Evolutionary conservation across 106 monocot species (phyloP), one percentile per base, ranked within the genome.

Genomic region (Dioscorea alata): DNA sequence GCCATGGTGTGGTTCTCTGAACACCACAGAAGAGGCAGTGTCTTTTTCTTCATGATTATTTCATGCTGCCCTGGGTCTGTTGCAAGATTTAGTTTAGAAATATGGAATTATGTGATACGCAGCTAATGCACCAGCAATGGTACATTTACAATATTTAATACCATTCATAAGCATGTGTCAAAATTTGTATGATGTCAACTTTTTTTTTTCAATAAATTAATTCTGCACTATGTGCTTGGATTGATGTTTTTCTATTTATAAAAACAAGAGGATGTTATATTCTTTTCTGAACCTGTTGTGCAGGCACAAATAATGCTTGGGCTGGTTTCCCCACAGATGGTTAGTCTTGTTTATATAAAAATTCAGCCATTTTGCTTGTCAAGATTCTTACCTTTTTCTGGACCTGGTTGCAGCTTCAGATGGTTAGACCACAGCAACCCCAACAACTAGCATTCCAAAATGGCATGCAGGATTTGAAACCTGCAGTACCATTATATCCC

Each of bases 301-400:
- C 91, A 96, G 91, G 85, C 78, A 61, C 84, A 88, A 63, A 88
- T 95, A 82, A 95, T 95, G 81, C 83, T 95, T 61, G 91, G 91
- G 23, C 72, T 95, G 82, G 91, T 80, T 53, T 73, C 85, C 12
- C 95, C 85, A 63, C 95, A 91, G 64, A 80, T 84, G 82, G 96
- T 96, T 49, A 25, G 75, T 72, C 51, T 68, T 49, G 58, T 22
- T 78, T 62, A 49, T 12, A 5, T 32, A 33, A 31, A 31, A 15
- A 13, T 63, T 63, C 19, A 33, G 12, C 32, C 16, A 16, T 32
- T 16, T 12, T 59, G 23, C 23, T 23, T 22, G 23, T 22, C 4
- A 0, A 23, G n/a, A 21, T 1, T 22, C 1, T 60, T 21, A 24
- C 56, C 21, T 9, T 71, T 61, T 42, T 13, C 63, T 34, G 56